phyloP scores from a whole-genome alignment of 169 alveolate species.

The Pseudocohnilembus persalinus region DNA sequence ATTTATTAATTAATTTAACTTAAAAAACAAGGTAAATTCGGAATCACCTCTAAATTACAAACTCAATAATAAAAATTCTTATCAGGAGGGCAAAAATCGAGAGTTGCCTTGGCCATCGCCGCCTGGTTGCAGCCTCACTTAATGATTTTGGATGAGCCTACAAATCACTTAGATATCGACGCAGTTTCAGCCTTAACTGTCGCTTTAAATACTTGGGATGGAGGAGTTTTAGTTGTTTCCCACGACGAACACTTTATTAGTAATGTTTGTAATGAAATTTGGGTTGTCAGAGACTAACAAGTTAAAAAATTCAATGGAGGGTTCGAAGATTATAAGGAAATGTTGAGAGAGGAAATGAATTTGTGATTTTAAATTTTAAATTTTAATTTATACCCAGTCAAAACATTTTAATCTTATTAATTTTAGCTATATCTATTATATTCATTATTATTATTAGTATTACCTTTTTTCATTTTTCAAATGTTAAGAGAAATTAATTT shows the following conservation, averaged over 20 bases:
- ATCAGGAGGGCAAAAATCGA: constrained; percentile 96
- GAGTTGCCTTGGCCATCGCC: constrained; percentile 95
- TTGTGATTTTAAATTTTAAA: no score
- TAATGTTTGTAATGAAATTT: constrained; percentile 90
- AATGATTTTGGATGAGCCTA: constrained; percentile 95
- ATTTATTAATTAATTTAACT: constrained; percentile 39
- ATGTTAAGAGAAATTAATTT: no score
- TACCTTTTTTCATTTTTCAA: no score
- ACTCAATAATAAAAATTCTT: constrained; percentile 93
- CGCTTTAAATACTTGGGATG: constrained; percentile 91
- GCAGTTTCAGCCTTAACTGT: constrained; percentile 96
- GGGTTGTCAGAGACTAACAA: constrained; percentile 83
- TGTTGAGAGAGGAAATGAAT: neutral
- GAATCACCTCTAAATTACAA: constrained; percentile 91
- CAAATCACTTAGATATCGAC: constrained; percentile 96
- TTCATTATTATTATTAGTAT: no score
- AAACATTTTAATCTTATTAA: no score
- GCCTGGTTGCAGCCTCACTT: constrained; percentile 95
- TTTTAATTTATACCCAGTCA: no score
- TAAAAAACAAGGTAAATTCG: constrained; percentile 93
- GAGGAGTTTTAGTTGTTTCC: constrained; percentile 94
- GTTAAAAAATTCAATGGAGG: constrained; percentile 86
- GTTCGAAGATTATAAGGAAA: constrained; percentile 89
- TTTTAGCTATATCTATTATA: no score
- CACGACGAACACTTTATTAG: constrained; percentile 95